Base-by-base conservation (phyloP, 768 basidiomycete genomes). In the Favolaschia claudopus region DNA sequence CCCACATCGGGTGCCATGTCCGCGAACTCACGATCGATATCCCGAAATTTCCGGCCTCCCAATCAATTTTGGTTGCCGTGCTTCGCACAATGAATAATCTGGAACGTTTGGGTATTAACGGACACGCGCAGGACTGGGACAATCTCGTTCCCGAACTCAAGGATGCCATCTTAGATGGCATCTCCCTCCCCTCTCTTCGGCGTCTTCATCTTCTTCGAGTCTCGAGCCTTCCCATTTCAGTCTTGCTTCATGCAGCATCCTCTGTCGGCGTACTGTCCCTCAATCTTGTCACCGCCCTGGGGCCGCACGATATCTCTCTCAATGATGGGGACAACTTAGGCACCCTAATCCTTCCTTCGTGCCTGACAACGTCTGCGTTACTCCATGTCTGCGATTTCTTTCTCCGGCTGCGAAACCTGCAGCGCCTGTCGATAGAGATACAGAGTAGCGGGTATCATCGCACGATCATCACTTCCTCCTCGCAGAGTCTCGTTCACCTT, bases 201-300 rank as follows among this genome's bases (percentile, higher is more conserved):
- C 39, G 51, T 17, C 29, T 53, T 13, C 39, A 53, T 33, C 39
- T 53, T 15, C 34, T 40, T 10, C 51, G 51, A n/a, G 32, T 53
- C 20, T 15, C n/a, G 6, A 22, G 15, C n/a, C n/a, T 52, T 8
- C 50, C 50, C 8, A 15, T 29, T 4, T 40, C 50, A 4, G 28
- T 52, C 2, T 25, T 52, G 19, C 15, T 52, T 15, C 50, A 52
- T n/a, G 50, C 50, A 4, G 50, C 39, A 12, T 42, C 50, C 6
- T 42, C 39, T 27, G 39, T 42, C 14, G 28, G 50, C 5, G 20
- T 33, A 20, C 12, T 52, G 13, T 52, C 50, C 3, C 50, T 52
- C n/a, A 24, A 31, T 20, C 38, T 29, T 0, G 17, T 52, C 22
- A 32, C n/a, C n/a, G 24, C 50, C 10, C 24, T 22, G 17, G 15